Percentiles rank a stretch among this genome's conserved stretches.
These are phyloP conservation scores for Lycium ferocissimum DNA, from an alignment of 257 asterid genomes.

Conservation along the genomic window DNA sequence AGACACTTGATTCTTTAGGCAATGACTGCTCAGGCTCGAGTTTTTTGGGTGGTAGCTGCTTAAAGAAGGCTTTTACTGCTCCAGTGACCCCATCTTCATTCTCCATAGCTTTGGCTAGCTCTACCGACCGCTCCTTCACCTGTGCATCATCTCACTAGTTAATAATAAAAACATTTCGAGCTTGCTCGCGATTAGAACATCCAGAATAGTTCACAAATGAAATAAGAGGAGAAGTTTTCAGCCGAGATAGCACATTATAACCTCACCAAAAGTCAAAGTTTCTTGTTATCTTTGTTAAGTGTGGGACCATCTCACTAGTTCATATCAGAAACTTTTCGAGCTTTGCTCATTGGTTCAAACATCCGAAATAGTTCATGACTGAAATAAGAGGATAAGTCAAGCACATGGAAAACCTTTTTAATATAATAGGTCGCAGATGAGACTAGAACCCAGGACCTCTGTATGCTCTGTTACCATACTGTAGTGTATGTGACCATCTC, in stretches of 20 bases:
- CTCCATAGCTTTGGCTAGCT: conserved; percentile 84
- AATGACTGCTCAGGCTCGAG: conserved; percentile 34
- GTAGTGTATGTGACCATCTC: not conserved
- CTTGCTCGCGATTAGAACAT: not conserved
- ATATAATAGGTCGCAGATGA: not conserved
- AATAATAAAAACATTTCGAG: not conserved
- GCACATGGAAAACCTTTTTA: not conserved
- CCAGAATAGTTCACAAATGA: not conserved
- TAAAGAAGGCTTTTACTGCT: conserved; percentile 78
- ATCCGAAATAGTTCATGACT: not conserved
- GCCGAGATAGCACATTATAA: not conserved
- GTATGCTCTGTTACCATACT: not conserved
- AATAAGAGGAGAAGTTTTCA: not conserved
- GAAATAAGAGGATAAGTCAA: not conserved
- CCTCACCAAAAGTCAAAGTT: not conserved
- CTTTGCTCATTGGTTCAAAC: conserved; percentile 2
- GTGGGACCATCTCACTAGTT: conserved; percentile 7
- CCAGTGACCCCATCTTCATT: conserved; percentile 86
- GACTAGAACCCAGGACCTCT: not conserved
- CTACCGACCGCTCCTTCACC: conserved; percentile 76
- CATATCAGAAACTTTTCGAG: not conserved
- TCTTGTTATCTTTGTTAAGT: not conserved
- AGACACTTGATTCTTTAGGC: conserved; percentile 27
- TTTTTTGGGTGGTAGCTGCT: conserved; percentile 54
- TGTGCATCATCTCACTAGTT: conserved; percentile 36